These are phyloP conservation scores for Amanita fuliginea DNA, from an alignment of 768 basidiomycete genomes.

Conservation along the genomic window DNA sequence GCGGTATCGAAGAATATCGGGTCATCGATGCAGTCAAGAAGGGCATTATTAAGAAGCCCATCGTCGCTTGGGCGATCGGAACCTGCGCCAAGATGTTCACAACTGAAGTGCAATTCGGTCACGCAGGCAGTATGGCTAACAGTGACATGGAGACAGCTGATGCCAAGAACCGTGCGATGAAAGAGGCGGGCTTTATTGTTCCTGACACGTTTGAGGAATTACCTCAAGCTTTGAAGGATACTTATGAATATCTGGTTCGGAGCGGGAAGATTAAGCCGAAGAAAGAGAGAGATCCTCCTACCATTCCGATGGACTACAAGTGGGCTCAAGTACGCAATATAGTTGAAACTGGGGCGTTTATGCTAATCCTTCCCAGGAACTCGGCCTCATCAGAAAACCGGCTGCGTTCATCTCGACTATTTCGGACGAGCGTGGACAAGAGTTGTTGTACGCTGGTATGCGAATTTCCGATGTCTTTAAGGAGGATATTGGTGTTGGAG, in stretches of 20 bases:
- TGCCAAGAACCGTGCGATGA: slow-evolving; percentile 95
- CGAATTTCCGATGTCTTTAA: slow-evolving; percentile 98
- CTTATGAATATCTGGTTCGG: slow-evolving; percentile 74
- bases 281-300: slow-evolving; percentile 80
- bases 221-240: slow-evolving; percentile 71
- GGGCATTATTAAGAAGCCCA: slow-evolving; percentile 93
- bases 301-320: slow-evolving; percentile 99
- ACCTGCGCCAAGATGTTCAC: slow-evolving; percentile 99
- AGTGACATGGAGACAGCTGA: slow-evolving; percentile 96
- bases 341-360: background rate
- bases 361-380: slow-evolving; percentile 34
- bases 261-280: slow-evolving; percentile 57
- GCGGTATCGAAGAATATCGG: slow-evolving; percentile 97
- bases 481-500: slow-evolving; percentile 92
- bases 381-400: slow-evolving; percentile 96
- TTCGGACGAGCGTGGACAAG: slow-evolving; percentile 98
- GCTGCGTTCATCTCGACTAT: slow-evolving; percentile 99
- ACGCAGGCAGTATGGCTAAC: slow-evolving; percentile 98
- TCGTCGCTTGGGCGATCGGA: slow-evolving; percentile 99
- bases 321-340: slow-evolving; percentile 64
- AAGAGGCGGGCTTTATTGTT: slow-evolving; percentile 89
- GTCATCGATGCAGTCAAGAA: slow-evolving; percentile 96
- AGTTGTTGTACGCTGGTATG: slow-evolving; percentile 98
- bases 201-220: slow-evolving; percentile 97
- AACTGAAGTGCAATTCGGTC: slow-evolving; percentile 98